Percentiles rank a stretch among this genome's conserved stretches.
Conservation (phyloP, 768 basidiomycete genomes). For the Postia placenta region DNA sequence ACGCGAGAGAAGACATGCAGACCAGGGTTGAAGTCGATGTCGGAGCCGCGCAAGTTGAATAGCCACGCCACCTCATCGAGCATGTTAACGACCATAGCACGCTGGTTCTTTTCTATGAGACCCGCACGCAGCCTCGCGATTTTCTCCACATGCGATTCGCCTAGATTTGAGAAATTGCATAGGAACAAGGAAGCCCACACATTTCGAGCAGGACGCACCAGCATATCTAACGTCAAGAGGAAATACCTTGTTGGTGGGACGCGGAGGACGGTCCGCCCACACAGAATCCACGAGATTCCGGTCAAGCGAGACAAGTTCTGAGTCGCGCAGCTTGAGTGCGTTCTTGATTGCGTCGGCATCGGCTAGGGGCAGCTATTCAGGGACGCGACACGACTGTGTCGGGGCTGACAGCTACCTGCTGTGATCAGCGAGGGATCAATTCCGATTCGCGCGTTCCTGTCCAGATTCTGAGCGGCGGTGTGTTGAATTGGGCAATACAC, state of each 20-base stretch:
- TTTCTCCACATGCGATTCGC: conserved; percentile 62
- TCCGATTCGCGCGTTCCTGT: conserved; percentile 59
- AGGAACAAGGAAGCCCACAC: background rate
- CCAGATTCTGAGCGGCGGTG: conserved; percentile 45
- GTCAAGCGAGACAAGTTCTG: conserved; percentile 57
- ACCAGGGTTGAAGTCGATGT: conserved; percentile 87
- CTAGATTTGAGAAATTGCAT: conserved; percentile 23
- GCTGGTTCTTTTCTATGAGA: conserved; percentile 52
- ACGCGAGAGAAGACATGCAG: background rate
- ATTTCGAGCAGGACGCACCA: no score
- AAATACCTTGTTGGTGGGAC: conserved; percentile 64
- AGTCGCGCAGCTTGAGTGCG: conserved; percentile 46
- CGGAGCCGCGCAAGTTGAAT: conserved; percentile 87
- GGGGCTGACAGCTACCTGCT: conserved; percentile 35
- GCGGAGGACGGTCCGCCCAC: conserved; percentile 66
- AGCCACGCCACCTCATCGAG: conserved; percentile 95
- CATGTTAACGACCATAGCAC: conserved; percentile 77
- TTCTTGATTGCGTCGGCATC: conserved; percentile 62
- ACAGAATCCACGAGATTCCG: conserved; percentile 75
- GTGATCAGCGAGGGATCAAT: conserved; percentile 77
- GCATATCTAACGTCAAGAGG: conserved; percentile 70
- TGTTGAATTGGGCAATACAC: background rate
- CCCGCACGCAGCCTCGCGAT: conserved; percentile 60
- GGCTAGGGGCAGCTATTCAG: conserved; percentile 26
- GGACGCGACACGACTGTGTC: background rate